Base-by-base conservation (phyloP, 2,329 filamentous ascomycete species). In the Pseudogymnoascus sp. region DNA sequence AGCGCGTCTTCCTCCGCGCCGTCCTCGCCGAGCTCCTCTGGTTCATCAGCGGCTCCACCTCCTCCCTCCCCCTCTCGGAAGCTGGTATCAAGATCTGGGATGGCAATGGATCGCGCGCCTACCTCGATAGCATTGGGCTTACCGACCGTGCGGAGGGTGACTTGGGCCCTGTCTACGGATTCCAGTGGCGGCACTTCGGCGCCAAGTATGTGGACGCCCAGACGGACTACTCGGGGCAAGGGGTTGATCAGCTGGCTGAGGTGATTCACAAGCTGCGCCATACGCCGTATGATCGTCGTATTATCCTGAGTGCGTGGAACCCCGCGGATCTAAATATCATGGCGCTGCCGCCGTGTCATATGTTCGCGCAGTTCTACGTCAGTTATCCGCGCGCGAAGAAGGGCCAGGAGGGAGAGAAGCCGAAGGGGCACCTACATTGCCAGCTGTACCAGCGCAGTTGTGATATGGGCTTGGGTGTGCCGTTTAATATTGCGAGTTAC, bases 101-200 rank as follows among this genome's bases (percentile, higher is more conserved):
- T 74, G 93, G 92, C 70, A 99, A 99, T 73, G 94, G 93, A 47
- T 92, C 88, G 56, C 90, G 94, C 70, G 89, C 87, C 71, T 97
- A 89, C 75, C 89, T 99, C 38, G 93, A 99, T 78, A 87, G 81
- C 66, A 83, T 94, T 1, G 93, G 93, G 0, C 83, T 97, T 5
- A 80, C 81, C 0, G 86, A 96, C 73, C 90, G 93, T 65, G 90
- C 85, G 61, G 89, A 87, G 18, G 94, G 94, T 67, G 94, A 99
- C 72, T 81, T 99, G 0, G 94, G 94, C 0, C 94, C 94, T 31
- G 92, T 97, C 0, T 99, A 99, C 74, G 94, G 94, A 1, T 99
- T 99, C 78, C 94, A 99, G 77, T 99, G 94, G 94, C 89, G 94
- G 2, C 93, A 97, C 76, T 99, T 99, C 71, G 94, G 94, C 60